Percentiles rank a stretch among this genome's conserved stretches.
Evolutionary conservation across 768 basidiomycete genomes (phyloP).

Genomic region (Phanerodontia chrysosporium): DNA sequence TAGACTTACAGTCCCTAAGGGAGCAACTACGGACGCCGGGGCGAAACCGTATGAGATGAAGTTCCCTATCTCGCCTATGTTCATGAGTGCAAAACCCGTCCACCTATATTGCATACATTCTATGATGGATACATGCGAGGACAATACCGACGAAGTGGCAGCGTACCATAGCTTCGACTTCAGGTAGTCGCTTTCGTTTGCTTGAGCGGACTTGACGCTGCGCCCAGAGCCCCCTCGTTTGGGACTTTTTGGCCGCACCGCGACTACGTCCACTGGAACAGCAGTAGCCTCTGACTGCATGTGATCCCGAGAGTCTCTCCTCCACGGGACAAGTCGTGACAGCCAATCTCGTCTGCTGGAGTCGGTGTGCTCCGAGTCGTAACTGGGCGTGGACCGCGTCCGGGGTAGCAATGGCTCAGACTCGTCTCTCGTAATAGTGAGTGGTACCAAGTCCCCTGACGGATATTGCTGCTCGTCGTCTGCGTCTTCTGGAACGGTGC

Average conservation of each 20-base stretch:
- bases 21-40: constrained; percentile 90
- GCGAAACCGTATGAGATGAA: constrained; percentile 90
- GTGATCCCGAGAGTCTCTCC: not conserved
- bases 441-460: not conserved
- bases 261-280: constrained; percentile 14
- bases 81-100: constrained; percentile 85
- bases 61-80: constrained; percentile 85
- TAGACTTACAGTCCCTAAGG: constrained; percentile 81
- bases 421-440: not conserved
- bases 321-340: constrained; percentile 1
- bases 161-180: constrained; percentile 80
- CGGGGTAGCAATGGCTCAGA: constrained; percentile 6
- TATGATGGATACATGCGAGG: not conserved
- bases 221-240: constrained; percentile 9
- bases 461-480: not conserved
- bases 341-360: not conserved
- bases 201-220: not conserved
- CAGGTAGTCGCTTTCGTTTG: constrained; percentile 67
- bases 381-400: not conserved
- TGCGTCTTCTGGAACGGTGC: constrained; percentile 6
- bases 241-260: not conserved
- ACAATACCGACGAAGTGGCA: not conserved
- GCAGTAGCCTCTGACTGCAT: not conserved
- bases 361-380: not conserved
- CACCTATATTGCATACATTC: constrained; percentile 53